A percentile compares a stretch with the other conserved stretches of the same genome.
These are phyloP conservation scores for Beauveria sp. DNA, from an alignment of 2,329 filamentous ascomycete species.

Conservation along the genomic window DNA sequence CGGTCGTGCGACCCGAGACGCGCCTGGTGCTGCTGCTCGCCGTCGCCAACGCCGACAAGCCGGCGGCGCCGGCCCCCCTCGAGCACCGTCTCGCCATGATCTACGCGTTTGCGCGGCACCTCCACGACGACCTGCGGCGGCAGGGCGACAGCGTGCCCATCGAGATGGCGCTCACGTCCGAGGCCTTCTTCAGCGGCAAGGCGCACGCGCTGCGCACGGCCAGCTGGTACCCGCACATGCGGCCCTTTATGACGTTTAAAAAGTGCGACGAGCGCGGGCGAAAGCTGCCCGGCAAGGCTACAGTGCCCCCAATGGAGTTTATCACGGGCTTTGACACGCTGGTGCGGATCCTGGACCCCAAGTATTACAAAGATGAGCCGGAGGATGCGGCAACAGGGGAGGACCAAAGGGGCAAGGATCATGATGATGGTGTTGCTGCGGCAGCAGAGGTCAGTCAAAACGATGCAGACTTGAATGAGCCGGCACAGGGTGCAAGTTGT, in stretches of 20 bases:
- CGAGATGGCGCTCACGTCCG: constrained; percentile 63
- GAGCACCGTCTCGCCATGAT: constrained; percentile 64
- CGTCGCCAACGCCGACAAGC: constrained; percentile 59
- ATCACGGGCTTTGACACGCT: constrained; percentile 71
- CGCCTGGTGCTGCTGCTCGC: constrained; percentile 53
- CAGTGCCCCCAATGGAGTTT: constrained; percentile 49
- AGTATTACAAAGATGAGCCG: constrained; percentile 49
- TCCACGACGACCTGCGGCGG: constrained; percentile 24
- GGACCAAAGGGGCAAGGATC: constrained; percentile 16
- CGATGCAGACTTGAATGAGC: neutral
- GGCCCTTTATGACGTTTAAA: constrained; percentile 1
- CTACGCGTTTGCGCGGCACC: constrained; percentile 55
- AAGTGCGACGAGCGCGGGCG: neutral
- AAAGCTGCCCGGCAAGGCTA: neutral
- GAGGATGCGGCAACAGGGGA: neutral
- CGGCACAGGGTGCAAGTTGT: neutral
- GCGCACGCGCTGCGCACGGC: constrained; percentile 45
- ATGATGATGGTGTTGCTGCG: neutral
- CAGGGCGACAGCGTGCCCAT: constrained; percentile 25
- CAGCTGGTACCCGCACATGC: constrained; percentile 31
- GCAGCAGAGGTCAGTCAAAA: neutral
- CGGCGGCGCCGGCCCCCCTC: constrained; percentile 59
- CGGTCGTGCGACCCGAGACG: constrained; percentile 12
- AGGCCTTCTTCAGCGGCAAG: constrained; percentile 70
- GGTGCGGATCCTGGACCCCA: constrained; percentile 58